These are phyloP conservation scores for Castanea sativa DNA, from an alignment of 306 rosid genomes.

Conservation along the genomic window DNA sequence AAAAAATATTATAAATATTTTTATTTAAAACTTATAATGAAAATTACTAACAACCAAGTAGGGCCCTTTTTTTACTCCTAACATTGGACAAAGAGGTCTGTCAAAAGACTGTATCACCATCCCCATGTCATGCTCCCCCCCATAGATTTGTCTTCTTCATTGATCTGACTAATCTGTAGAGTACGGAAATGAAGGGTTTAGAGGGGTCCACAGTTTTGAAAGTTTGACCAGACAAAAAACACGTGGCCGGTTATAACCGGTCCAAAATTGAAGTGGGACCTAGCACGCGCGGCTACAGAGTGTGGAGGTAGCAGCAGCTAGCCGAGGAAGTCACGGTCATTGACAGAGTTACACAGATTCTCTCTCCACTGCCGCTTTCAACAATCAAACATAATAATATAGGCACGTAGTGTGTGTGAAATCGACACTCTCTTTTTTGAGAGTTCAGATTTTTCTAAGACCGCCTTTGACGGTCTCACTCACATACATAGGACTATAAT, in stretches of 20 bases:
- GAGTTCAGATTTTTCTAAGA: no score
- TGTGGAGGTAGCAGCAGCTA: neutral
- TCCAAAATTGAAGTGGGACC: neutral
- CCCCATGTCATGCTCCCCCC: neutral
- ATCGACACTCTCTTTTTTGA: no score
- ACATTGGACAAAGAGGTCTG: no score
- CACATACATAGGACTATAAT: neutral
- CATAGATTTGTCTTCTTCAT: neutral
- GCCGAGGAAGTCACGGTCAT: neutral
- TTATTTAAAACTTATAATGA: no score
- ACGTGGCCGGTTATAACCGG: neutral
- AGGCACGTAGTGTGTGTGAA: neutral
- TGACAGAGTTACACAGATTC: neutral
- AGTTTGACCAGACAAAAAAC: neutral
- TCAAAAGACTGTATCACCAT: no score
- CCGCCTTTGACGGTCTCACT: no score
- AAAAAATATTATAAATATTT: no score
- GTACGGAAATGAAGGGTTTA: neutral
- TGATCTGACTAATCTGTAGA: neutral
- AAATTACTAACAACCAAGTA: no score
- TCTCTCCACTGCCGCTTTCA: neutral
- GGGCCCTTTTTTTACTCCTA: no score
- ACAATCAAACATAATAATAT: neutral
- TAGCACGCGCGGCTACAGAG: neutral
- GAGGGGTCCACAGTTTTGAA: neutral